Base-by-base conservation (phyloP, 2,329 filamentous ascomycete genomes). In the Fusarium sp. region DNA sequence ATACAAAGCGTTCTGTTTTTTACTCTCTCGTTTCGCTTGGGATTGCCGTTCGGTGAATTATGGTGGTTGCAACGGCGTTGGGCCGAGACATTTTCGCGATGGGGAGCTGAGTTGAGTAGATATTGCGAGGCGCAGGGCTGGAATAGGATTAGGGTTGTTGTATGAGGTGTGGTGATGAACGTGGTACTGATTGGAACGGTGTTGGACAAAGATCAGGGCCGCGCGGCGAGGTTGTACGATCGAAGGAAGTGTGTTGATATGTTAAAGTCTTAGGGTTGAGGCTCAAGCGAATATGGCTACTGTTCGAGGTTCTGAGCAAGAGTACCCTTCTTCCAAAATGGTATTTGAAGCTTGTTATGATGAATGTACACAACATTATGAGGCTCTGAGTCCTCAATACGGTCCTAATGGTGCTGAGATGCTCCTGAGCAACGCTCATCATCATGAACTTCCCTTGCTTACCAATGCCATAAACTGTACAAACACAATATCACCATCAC, bases 71-170 rank as follows among this genome's bases (percentile, higher is more conserved):
- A 38, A 68, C 65, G 14, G 14, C 31, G 13, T 24, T 57, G 42
- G 39, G 44, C 58, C 51, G 71, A 73, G 63, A 73, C 71, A 73
- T 67, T 53, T 41, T 74, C 71, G 71, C 63, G 61, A 68, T 31
- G 7, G 39, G 47, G 16, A 33, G n/a, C 38, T 6, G 35, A 58
- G 28, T 63, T 48, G 31, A 70, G 60, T 18, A 47, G 36, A 11
- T 33, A 20, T 54, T 50, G 61, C 44, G 56, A 42, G 14, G 18
- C 26, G 24, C 13, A 35, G 26, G 30, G 42, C 31, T 61, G 44
- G 22, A 48, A 28, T 39, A 30, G 36, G 35, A 38, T 45, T 53
- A 38, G 54, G 54, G 39, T 57, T 47, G 54, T 56, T 35, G 38
- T 22, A 57, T 57, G 33, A 31, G 30, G 30, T 42, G 50, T 22